Evolutionary conservation across 495 filamentous ascomycete genomes (phyloP).

Genomic region (Xylaria nigripes): DNA sequence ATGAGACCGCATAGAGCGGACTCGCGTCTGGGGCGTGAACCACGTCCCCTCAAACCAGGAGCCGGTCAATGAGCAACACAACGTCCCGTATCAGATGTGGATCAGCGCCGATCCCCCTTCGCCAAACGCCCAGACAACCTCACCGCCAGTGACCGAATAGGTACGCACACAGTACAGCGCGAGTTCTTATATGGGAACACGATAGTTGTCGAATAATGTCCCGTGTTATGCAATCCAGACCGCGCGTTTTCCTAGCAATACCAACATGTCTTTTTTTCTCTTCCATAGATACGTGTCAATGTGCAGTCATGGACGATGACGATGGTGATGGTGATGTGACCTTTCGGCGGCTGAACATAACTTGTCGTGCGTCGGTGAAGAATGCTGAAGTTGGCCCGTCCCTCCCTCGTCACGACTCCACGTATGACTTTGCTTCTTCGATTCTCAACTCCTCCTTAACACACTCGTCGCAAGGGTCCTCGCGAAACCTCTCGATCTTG

Average conservation of each 20-base stretch:
- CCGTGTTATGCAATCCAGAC: too few relatives aligned
- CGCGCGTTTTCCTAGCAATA: too few relatives aligned
- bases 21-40: too few relatives aligned
- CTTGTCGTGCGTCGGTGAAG: too few relatives aligned
- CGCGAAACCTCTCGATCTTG: background rate
- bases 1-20: too few relatives aligned
- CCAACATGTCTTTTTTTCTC: too few relatives aligned
- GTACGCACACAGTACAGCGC: background rate
- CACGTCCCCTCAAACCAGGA: background rate
- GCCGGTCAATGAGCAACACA: background rate
- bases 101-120: constrained; percentile 2
- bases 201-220: too few relatives aligned
- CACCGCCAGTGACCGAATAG: background rate
- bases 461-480: background rate
- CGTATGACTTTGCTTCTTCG: background rate
- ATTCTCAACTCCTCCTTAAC: constrained; percentile 1
- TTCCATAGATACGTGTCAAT: too few relatives aligned
- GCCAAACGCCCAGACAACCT: background rate
- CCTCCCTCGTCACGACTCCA: background rate
- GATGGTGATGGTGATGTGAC: too few relatives aligned
- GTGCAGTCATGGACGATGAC: too few relatives aligned
- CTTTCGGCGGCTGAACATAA: too few relatives aligned
- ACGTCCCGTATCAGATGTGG: background rate
- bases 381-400: too few relatives aligned
- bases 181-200: background rate